Conservation (phyloP, 1,284 basidiomycete genomes). For the Schizophyllum amplum region DNA sequence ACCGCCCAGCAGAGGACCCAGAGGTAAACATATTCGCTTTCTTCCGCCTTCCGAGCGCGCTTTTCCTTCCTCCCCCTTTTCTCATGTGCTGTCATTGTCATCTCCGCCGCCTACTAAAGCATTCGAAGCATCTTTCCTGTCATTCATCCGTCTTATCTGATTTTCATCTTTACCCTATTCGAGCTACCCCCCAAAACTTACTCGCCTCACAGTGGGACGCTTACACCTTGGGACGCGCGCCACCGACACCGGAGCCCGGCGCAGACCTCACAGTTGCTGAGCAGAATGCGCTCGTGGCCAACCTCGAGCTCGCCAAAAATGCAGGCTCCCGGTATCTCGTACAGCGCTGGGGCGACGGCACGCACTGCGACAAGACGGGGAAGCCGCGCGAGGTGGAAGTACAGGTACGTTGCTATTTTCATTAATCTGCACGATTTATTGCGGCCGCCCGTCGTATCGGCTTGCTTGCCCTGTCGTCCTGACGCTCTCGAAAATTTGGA, state of each 20-base stretch:
- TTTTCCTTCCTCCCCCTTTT: constrained; percentile 16
- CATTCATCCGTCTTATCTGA: not conserved
- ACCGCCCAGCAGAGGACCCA: constrained; percentile 74
- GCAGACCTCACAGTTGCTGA: constrained; percentile 65
- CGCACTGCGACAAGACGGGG: constrained; percentile 85
- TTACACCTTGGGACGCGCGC: constrained; percentile 71
- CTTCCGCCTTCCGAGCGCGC: constrained; percentile 10
- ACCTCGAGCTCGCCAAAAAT: constrained; percentile 66
- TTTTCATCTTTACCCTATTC: constrained; percentile 13
- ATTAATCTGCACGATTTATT: constrained; percentile 12
- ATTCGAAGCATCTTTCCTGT: not conserved
- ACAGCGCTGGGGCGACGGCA: constrained; percentile 87
- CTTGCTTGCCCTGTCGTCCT: no score
- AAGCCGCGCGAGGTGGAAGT: constrained; percentile 83
- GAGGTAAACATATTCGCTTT: constrained; percentile 38
- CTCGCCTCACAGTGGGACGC: constrained; percentile 57
- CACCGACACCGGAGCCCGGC: constrained; percentile 45
- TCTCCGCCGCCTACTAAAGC: not conserved
- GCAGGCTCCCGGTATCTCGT: constrained; percentile 86
- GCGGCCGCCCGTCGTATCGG: no score
- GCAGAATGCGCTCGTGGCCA: constrained; percentile 49
- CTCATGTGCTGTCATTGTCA: constrained; percentile 8
- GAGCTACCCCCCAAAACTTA: not conserved
- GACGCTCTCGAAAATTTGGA: not conserved
- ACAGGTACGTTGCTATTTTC: constrained; percentile 49